These are phyloP conservation scores for Stephania cephalantha DNA, from an alignment of 164 flowering plant species.

Conservation along the genomic window DNA sequence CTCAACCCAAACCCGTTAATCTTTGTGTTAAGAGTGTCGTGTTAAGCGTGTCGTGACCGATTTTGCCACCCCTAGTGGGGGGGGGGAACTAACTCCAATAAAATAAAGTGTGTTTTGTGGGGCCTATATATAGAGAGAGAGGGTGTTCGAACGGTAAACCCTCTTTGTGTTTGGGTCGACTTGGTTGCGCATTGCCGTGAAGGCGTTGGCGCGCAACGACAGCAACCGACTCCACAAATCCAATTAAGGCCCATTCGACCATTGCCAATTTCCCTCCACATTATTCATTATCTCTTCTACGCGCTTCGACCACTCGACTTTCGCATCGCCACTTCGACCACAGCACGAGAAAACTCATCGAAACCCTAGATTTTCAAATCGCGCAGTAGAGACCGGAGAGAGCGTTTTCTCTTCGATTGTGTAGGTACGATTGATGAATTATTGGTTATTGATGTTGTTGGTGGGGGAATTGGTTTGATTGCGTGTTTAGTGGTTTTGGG, in stretches of 20 bases:
- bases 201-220: background rate
- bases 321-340: background rate
- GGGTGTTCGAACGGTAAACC: background rate
- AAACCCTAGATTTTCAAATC: slow-evolving; percentile 1
- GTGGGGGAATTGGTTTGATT: background rate
- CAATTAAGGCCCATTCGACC: background rate
- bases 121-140: no score
- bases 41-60: no score
- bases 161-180: background rate
- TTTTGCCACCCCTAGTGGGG: no score
- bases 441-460: background rate
- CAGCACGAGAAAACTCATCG: background rate
- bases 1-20: no score
- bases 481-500: no score
- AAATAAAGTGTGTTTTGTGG: no score
- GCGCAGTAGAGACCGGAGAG: background rate
- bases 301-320: background rate
- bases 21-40: no score
- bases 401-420: background rate
- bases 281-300: background rate
- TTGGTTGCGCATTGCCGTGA: background rate
- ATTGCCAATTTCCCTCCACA: background rate
- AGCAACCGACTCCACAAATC: background rate
- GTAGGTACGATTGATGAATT: background rate
- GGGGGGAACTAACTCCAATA: no score